Evolutionary conservation across 768 basidiomycete genomes (phyloP), one percentile per base, ranked within the genome.

Genomic region (Russula abietina): DNA sequence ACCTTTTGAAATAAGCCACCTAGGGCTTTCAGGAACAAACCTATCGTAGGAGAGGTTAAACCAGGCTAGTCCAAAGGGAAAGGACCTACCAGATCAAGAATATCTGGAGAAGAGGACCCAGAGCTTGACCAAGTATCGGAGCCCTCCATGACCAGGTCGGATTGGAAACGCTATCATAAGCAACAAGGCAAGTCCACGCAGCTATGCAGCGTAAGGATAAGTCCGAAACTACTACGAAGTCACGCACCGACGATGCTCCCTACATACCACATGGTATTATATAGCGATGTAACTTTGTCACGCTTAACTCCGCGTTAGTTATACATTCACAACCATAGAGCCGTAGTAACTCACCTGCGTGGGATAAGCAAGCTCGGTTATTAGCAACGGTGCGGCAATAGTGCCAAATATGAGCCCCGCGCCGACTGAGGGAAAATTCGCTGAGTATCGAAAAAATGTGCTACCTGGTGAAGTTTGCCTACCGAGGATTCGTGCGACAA

Each of bases 181-280:
- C 75, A 19, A 76, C 77, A 69, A 77, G 78, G 55, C 78, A 80
- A 16, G 74, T 70, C 82, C 81, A 83, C 26, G 78, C 75, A 46
- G 78, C 77, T 77, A 66, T 45, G 43, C 6, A 28, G 17, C 16
- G 38, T 43, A 33, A 45, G 49, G 38, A 30, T n/a, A 28, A 28
- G 24, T 36, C 26, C 3, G 28, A 43, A 68, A 70, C 51, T 69
- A 75, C 75, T 74, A 76, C 1, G 16, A 32, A 26, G 12, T 48
- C 26, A 81, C 65, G 59, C 52, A 70, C 84, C 82, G 43, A 84
- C 72, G 61, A 88, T 84, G 63, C 85, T 85, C 11, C 89, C 89
- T 39, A 86, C 68, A 71, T 90, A 90, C 89, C 89, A 91, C 54
- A 79, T 80, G 0, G 85, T 79, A 73, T 91, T 90, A 72, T 85